Percentiles rank a stretch among this genome's conserved stretches.
phyloP scores from a whole-genome alignment of 176 grass and related monocot genomes.

The Thinopyrum elongatum region DNA sequence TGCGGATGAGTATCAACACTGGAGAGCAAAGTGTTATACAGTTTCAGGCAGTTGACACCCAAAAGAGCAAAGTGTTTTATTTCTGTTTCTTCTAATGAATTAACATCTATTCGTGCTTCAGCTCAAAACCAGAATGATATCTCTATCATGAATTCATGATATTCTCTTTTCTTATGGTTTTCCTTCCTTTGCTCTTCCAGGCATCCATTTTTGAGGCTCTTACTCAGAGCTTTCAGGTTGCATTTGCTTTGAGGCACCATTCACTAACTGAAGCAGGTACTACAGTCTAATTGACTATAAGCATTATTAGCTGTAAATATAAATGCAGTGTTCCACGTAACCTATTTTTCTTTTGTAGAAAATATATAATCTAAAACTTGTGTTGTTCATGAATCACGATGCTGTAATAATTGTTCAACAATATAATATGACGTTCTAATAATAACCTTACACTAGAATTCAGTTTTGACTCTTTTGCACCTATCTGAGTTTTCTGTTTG shows the following conservation, averaged over 20 bases:
- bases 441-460: conserved; percentile 22
- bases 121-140: conserved; percentile 12
- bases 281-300: conserved; percentile 20
- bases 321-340: conserved; percentile 7
- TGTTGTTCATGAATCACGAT: conserved; percentile 9
- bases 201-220: conserved; percentile 83
- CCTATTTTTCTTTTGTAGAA: background rate
- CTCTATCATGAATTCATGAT: background rate
- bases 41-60: background rate
- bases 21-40: background rate
- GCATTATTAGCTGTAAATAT: conserved; percentile 5
- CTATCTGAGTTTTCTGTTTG: background rate
- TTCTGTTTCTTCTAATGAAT: conserved; percentile 11
- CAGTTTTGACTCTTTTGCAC: background rate
- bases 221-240: conserved; percentile 92
- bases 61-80: background rate
- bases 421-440: background rate
- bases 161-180: conserved; percentile 30
- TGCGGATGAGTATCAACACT: background rate
- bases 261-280: conserved; percentile 68
- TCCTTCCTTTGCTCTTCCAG: conserved; percentile 60
- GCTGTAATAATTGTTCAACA: background rate
- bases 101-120: background rate
- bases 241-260: conserved; percentile 78
- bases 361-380: background rate